Evolutionary conservation across 2,329 filamentous ascomycete species (phyloP).

Genomic region (Chrysoporthe deuterocubensis): DNA sequence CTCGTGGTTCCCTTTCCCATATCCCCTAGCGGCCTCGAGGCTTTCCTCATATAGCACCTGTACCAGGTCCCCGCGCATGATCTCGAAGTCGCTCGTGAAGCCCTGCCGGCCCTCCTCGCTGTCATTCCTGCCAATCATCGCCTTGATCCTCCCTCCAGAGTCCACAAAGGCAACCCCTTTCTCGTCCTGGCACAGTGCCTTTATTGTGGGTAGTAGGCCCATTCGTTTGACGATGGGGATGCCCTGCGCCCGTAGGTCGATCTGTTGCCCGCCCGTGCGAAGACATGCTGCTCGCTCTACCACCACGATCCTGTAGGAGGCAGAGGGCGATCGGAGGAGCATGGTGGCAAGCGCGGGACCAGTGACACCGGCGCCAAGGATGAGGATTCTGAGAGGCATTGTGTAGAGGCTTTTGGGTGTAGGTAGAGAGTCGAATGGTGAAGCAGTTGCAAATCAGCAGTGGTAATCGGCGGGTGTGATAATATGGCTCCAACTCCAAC

Average conservation of each 20-base stretch:
- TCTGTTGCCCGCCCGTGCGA: conserved; percentile 34
- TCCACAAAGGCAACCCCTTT: conserved; percentile 32
- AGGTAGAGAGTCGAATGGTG: background rate
- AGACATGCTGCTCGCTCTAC: conserved; percentile 35
- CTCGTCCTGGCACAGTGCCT: conserved; percentile 33
- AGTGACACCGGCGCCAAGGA: conserved; percentile 32
- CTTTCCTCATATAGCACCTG: conserved; percentile 26
- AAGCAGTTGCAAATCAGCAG: background rate
- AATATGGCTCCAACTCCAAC: too few species aligned
- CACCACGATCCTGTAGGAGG: conserved; percentile 30
- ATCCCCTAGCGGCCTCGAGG: conserved; percentile 35
- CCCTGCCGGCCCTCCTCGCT: conserved; percentile 46
- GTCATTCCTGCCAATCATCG: conserved; percentile 42
- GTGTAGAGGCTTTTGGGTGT: background rate
- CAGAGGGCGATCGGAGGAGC: conserved; percentile 31
- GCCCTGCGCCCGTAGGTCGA: conserved; percentile 36
- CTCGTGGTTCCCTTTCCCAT: conserved; percentile 45
- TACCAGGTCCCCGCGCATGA: conserved; percentile 58
- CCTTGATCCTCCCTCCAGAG: conserved; percentile 38
- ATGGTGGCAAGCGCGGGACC: conserved; percentile 35
- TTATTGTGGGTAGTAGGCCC: conserved; percentile 43
- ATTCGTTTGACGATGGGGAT: conserved; percentile 49
- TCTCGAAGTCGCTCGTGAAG: conserved; percentile 61
- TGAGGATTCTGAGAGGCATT: conserved; percentile 21
- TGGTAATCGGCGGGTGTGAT: background rate